Evolutionary conservation across 1,284 basidiomycete species (phyloP), one percentile per base, ranked within the genome.

Genomic region (Puccinia horiana): DNA sequence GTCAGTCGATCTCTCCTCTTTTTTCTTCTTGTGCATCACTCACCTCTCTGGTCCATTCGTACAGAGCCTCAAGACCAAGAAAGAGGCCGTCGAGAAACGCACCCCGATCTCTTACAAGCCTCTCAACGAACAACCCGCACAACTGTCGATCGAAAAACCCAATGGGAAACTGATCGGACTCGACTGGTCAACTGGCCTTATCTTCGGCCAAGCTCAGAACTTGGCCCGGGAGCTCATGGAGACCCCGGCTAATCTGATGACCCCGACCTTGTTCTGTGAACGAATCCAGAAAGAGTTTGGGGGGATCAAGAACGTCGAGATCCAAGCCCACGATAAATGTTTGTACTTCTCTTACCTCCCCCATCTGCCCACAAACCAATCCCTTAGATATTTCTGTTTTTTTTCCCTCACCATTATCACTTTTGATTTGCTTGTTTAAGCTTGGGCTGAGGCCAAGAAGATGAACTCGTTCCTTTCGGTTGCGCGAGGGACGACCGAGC

Each of bases 191-290:
- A 65, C 80, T 47, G 80, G 80, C 52, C n/a, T 81, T 29, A 32
- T 92, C 58, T 94, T 93, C 85, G 93, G 91, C 1, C 88, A 91
- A 82, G 91, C 93, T 2, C 94, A 96, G 88, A 96, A 96, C 87
- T 88, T 94, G 85, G 93, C 94, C 18, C 90, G 93, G 69, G 85
- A 93, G 91, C 89, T 95, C 75, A 92, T 91, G 90, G 94, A 96
- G 87, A 88, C 93, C 4, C 94, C 94, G 52, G 93, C 91, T 11
- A 95, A 96, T 86, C 90, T 93, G 86, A 88, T 93, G 87, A 94
- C 93, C 0, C 93, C 93, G 11, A 93, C 92, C 40, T 79, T 76
- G 58, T 82, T 67, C 79, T 83, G 82, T 20, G 86, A 92, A 90
- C 88, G 88, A 49, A 95, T 96, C 87, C 89, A 90, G 42, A 88